Evolutionary conservation across 2,329 filamentous ascomycete genomes (phyloP), one percentile per base, ranked within the genome.

Genomic region (Colletotrichum sp.): DNA sequence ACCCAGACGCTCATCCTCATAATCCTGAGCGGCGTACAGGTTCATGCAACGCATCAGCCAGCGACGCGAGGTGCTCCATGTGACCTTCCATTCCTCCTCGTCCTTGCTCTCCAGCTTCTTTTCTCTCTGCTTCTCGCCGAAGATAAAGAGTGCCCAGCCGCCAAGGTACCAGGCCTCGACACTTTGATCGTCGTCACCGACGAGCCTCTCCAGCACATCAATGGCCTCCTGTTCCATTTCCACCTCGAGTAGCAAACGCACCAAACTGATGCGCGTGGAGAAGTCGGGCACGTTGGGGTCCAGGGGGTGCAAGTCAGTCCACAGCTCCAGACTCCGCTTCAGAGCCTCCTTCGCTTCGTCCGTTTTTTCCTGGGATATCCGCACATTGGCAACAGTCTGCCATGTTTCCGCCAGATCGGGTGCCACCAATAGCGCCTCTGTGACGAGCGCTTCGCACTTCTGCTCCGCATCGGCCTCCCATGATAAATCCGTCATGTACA

Each of bases 401-500:
- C 98, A 92, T n/a, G 96, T 95, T 86, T 98, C 96, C 6, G 96
- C 91, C 71, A 92, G 93, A 71, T 93, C 91, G 6, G 96, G 96
- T 75, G 95, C 95, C 77, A 98, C 92, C 80, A 98, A 88, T 72
- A 97, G 93, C 30, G 97, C 97, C 87, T 99, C 96, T 8, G 96
- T 98, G 78, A 99, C 92, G 75, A 98, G 92, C 7, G 92, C 88
- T 86, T 99, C 96, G 87, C 98, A 99, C 79, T 93, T 92, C 79
- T 91, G 88, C 87, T 99, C 97, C 7, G 96, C 97, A 82, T 98
- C 96, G 68, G 93, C 92, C 85, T 98, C 96, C 95, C 91, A 97
- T 81, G 95, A 97, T 80, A 99, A 87, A 87, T 99, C 97, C 13
- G 97, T 99, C 97, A 99, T 99, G 88, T 98, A 99, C 66, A 99